Evolutionary conservation across 2,329 filamentous ascomycete genomes (phyloP), one percentile per base, ranked within the genome.

Genomic region (Trichoderma oligosporum): DNA sequence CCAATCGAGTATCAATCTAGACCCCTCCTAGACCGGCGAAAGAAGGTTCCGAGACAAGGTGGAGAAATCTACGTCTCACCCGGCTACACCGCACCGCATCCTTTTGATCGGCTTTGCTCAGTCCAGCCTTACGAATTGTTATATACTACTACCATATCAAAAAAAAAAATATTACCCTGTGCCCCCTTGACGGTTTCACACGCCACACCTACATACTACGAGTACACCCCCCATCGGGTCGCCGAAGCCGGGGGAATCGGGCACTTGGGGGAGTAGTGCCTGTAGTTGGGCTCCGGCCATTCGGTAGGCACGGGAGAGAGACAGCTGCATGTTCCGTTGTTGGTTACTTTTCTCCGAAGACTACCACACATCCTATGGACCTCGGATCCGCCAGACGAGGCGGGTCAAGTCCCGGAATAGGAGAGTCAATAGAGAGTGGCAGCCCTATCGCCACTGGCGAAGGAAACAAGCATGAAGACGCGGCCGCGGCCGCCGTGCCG

Each of bases 311-410:
- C 35, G 53, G 53, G 44, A 45, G 25, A 44, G 42, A 31, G 47
- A 44, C 46, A 39, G 46, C 47, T 33, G n/a, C n/a, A n/a, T n/a
- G 38, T 24, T 12, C 39, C 31, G 41, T 27, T 6, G 29, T 53
- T 53, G 41, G 55, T 47, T n/a, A n/a, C n/a, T 48, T 42, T 25
- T 36, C 22, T 11, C 45, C 31, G 33, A 55, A 46, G 36, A 55
- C 31, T 35, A 57, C 55, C 35, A 31, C 53, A 56, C 25, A 29
- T n/a, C 42, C 36, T 24, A 60, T 60, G 58, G 49, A 49, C 48
- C 41, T 44, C 41, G 47, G 39, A 11, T 44, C 53, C 33, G 25
- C 41, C 11, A 47, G 51, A 38, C 41, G 48, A 24, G 47, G 49
- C 47, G 54, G 38, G 53, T 42, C 35, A 29, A 46, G 54, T 45